Evolutionary conservation across 164 flowering plant species (phyloP), one percentile per base, ranked within the genome.

Genomic region (Protea cynaroides): DNA sequence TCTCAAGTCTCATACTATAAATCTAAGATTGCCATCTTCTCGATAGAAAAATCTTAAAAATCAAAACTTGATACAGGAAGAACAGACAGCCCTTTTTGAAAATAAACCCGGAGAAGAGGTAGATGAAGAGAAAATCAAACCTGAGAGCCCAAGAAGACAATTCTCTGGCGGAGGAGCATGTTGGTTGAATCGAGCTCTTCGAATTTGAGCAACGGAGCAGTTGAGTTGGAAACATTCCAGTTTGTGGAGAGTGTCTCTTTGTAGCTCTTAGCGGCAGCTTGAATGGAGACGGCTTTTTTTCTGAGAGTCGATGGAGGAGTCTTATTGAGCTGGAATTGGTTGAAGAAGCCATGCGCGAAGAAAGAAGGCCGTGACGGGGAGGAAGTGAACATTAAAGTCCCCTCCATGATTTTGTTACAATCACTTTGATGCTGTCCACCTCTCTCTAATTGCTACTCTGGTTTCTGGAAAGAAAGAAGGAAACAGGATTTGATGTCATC

Each of bases 141-240:
- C 95, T 83, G 87, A 62, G 89, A 75, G 19, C 97, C 96, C 75
- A 93, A 68, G 71, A 90, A 93, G 73, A 93, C 63, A 64, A 93
- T 90, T 68, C 98, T 68, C 72, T 93, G 98, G 40, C 92, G 91
- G 37, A 93, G 92, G 68, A 93, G 89, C 98, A 86, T 86, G 71
- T 89, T 89, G 69, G 87, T 82, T 61, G 86, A 71, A 58, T 93
- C 97, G 7, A 93, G 84, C 55, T 93, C 96, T 67, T 90, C 94
- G 61, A 87, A 78, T 69, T 75, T 81, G 40, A 92, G 92, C 69
- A 83, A 65, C 82, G 87, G 71, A 56, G 73, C 65, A 51, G 81
- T 21, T 49, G 70, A 58, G 62, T 50, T 71, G 13, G 78, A 57
- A 7, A 84, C 56, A 61, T 86, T 80, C 97, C 97, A 92, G 46